Percentiles rank a stretch among this genome's conserved stretches.
phyloP scores from a whole-genome alignment of 2,329 filamentous ascomycete species.

The Coniochaeta sp. region DNA sequence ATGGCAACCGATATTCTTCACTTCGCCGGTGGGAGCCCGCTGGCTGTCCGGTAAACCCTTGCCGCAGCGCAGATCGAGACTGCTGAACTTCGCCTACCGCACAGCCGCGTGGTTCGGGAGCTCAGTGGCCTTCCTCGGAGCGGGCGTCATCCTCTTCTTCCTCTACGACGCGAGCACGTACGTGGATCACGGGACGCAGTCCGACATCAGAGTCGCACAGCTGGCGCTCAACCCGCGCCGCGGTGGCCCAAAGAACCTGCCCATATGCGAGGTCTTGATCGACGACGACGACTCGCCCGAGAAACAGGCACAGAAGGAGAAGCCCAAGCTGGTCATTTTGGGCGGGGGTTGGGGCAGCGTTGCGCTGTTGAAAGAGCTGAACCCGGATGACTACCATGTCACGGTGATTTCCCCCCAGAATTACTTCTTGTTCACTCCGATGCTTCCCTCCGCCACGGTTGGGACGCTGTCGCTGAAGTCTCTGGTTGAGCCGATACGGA shows the following conservation, averaged over 20 bases:
- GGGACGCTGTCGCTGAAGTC: conserved; percentile 88
- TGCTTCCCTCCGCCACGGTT: conserved; percentile 94
- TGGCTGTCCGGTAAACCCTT: conserved; percentile 45
- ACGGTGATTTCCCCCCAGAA: conserved; percentile 92
- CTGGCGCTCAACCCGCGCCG: conserved; percentile 71
- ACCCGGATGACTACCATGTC: conserved; percentile 89
- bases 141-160: conserved; percentile 76
- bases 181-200: conserved; percentile 55
- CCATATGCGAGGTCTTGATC: conserved; percentile 79
- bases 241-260: conserved; percentile 91
- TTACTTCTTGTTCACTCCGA: conserved; percentile 96
- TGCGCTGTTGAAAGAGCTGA: conserved; percentile 80
- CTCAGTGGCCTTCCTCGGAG: conserved; percentile 62
- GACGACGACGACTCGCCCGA: conserved; percentile 77
- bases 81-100: conserved; percentile 57
- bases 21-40: conserved; percentile 15
- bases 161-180: conserved; percentile 92
- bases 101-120: conserved; percentile 67
- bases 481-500: conserved; percentile 84
- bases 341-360: conserved; percentile 95
- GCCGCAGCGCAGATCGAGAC: conserved; percentile 36
- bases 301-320: conserved; percentile 67
- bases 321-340: conserved; percentile 86
- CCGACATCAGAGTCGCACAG: conserved; percentile 77
- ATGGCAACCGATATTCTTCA: neutral